Evolutionary conservation across 2,329 filamentous ascomycete genomes (phyloP), one percentile per base, ranked within the genome.

Genomic region (Thelonectria discophora): DNA sequence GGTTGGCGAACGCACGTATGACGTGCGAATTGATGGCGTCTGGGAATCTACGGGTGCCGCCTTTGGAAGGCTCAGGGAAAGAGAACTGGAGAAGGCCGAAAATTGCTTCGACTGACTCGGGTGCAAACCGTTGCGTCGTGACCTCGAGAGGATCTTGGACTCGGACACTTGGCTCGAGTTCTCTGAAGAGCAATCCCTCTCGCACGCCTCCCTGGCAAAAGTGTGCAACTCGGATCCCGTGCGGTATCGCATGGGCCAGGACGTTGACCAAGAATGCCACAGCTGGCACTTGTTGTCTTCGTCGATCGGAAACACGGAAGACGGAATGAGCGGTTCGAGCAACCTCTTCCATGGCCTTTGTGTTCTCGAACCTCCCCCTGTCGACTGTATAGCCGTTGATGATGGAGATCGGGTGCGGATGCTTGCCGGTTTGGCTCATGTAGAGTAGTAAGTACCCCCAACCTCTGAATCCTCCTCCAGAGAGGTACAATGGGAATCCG

Each of bases 191-290:
- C 57, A 84, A 84, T 0, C 89, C 89, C 77, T 91, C 89, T 32
- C 89, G 79, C 3, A 91, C 88, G 3, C 89, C 89, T 17, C 89
- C 89, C 71, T 92, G 89, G 63, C 88, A 90, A 77, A 92, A 92
- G 32, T 86, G 83, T 2, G 90, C 86, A 37, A 83, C 79, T 42
- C 82, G 82, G 63, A 90, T 85, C 15, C 76, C 76, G 37, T 78
- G 77, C 0, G 88, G 88, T 9, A 91, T 78, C 3, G 86, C 84
- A 55, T 85, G 79, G 9, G 83, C 80, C 1, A 91, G 79, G 37
- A 87, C 86, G 17, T 84, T 83, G 40, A 91, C 83, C 4, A 91
- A 78, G 62, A 90, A 87, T 0, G 88, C 86, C 1, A 91, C 88
- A 0, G 89, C 88, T 0, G 89, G 88, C 5, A 91, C 87, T 72